Evolutionary conservation across 2,329 filamentous ascomycete species (phyloP), one percentile per base, ranked within the genome.

Genomic region (Verticillium klebahnii): DNA sequence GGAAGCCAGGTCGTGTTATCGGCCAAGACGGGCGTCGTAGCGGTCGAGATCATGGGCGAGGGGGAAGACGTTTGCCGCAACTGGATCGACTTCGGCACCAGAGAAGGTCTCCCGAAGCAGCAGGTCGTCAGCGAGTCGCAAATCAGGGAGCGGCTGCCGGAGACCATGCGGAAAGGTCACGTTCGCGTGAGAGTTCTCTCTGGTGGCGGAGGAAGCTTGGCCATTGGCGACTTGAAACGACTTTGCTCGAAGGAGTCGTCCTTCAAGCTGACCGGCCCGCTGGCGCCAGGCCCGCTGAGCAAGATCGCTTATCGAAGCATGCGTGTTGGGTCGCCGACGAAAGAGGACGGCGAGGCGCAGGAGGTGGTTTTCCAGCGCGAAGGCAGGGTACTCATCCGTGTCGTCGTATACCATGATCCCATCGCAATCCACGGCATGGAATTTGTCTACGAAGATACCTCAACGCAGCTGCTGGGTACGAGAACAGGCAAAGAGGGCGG

Each of bases 361-460:
- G 89, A 97, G 68, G 72, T 95, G 39, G 80, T 97, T 45, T 87
- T 96, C 64, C 85, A 89, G 52, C 91, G 88, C 70, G 85, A 87
- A 65, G 90, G 86, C 36, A 89, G 93, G 65, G 82, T 97, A 34
- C 80, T 98, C 65, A 89, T 87, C 1, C 85, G 85, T 5, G 84
- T 97, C 61, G 84, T 87, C 63, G 82, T 96, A 15, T 96, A 93
- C 70, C 89, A 92, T 68, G 92, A 91, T 2, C 57, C 61, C 23
- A 79, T 82, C 62, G 89, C 89, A 4, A 72, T 98, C 14, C 90
- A 96, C 72, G 95, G 95, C 0, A 75, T 99, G 23, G 94, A 98
- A 73, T 98, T 99, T 74, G 82, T 91, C 63, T 98, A 97, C 71
- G 94, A 98, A 70, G 93, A 98, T 73, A 84, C 85, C 17, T 89